Evolutionary conservation across 805 yeast genomes (phyloP).

Genomic region (Myxozyma udenii): DNA sequence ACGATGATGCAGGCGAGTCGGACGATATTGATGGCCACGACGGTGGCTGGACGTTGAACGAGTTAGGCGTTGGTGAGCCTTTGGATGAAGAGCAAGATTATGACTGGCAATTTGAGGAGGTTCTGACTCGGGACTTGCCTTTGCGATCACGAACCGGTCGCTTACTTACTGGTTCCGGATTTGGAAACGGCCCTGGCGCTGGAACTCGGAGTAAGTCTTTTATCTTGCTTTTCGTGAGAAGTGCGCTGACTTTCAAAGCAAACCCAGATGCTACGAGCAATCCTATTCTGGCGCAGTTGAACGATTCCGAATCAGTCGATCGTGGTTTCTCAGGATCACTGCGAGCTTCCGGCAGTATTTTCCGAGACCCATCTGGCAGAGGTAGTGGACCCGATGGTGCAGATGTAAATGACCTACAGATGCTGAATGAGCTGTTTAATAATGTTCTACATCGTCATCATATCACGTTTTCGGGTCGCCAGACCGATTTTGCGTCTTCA

Average conservation of each 20-base stretch:
- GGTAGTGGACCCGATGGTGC: no score
- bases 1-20: constrained; percentile 36
- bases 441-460: constrained; percentile 20
- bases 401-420: constrained; percentile 13
- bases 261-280: constrained; percentile 21
- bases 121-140: constrained; percentile 8
- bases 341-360: no score
- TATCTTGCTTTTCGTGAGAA: no score
- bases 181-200: neutral
- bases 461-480: no score
- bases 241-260: no score
- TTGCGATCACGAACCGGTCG: constrained; percentile 5
- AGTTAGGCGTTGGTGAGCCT: constrained; percentile 15
- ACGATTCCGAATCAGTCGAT: constrained; percentile 2
- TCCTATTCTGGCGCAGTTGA: constrained; percentile 21
- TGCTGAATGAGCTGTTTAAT: constrained; percentile 18
- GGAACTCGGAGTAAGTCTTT: no score
- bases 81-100: constrained; percentile 13
- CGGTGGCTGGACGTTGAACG: constrained; percentile 10
- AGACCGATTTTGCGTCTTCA: no score
- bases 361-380: no score
- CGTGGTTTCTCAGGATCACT: no score
- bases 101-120: constrained; percentile 26
- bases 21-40: constrained; percentile 29
- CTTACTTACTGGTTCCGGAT: constrained; percentile 1